Conservation (phyloP, 352 stramenopile genomes). For the Halophytophthora polymorphica region DNA sequence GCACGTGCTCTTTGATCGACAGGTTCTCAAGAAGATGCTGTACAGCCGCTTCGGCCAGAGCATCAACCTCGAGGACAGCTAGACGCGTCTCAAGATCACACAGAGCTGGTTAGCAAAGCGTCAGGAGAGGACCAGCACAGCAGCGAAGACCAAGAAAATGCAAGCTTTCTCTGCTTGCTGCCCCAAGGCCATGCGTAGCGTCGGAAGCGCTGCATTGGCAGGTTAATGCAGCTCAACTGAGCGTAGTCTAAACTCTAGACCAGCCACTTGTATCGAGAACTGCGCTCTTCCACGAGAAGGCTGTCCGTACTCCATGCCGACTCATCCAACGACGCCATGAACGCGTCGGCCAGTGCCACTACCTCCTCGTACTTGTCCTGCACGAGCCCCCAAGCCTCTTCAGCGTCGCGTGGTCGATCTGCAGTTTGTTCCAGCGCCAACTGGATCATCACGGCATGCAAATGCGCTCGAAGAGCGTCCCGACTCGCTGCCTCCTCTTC, state of each 20-base stretch:
- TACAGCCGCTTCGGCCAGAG: constrained; percentile 95
- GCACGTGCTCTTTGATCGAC: constrained; percentile 3
- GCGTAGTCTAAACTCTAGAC: constrained; percentile 3
- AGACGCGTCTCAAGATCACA: constrained; percentile 8
- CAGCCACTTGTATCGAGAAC: constrained; percentile 58
- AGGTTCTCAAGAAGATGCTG: constrained; percentile 92
- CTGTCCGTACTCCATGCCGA: constrained; percentile 63
- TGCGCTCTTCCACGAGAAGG: constrained; percentile 59
- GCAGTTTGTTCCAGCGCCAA: constrained; percentile 27
- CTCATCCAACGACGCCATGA: constrained; percentile 32
- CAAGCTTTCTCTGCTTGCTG: too few relatives aligned
- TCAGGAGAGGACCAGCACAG: too few relatives aligned
- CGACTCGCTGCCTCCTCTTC: constrained; percentile 39
- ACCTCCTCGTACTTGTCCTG: constrained; percentile 30
- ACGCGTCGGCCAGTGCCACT: constrained; percentile 24
- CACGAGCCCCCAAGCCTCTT: constrained; percentile 21
- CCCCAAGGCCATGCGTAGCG: too few relatives aligned
- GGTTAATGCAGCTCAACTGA: neutral
- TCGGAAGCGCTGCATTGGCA: too few relatives aligned
- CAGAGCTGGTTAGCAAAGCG: neutral
- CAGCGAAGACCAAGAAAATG: too few relatives aligned
- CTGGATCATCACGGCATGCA: constrained; percentile 58
- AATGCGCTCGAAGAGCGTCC: constrained; percentile 44
- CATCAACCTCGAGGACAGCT: constrained; percentile 96
- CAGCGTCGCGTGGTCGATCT: neutral